A percentile compares a stretch with the other conserved stretches of the same genome.
Evolutionary conservation across 2,329 filamentous ascomycete species (phyloP).

Genomic region (Fusarium hostae): DNA sequence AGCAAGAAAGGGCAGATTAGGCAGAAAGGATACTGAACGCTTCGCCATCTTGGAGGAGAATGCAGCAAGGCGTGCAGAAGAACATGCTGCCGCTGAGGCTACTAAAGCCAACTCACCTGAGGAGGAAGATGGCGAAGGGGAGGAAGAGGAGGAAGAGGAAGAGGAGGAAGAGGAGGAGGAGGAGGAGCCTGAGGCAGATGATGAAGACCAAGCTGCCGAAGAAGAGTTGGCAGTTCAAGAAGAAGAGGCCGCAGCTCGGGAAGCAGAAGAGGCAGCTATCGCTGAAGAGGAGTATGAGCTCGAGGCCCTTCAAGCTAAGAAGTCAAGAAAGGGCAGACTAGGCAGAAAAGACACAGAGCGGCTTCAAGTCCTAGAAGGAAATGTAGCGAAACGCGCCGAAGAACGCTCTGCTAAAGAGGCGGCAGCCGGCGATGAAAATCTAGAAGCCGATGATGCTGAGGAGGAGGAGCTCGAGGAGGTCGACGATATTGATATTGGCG

Average conservation of each 20-base stretch:
- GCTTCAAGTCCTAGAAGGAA: constrained; percentile 32
- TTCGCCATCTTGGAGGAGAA: constrained; percentile 20
- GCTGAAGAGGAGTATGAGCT: constrained; percentile 32
- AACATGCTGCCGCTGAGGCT: constrained; percentile 39
- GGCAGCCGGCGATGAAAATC: background rate
- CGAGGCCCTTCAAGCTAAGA: constrained; percentile 34
- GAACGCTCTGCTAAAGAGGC: constrained; percentile 41
- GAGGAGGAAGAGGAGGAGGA: background rate
- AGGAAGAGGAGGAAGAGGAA: background rate
- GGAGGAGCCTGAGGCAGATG: background rate
- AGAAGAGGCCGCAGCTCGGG: constrained; percentile 34
- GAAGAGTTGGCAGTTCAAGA: background rate
- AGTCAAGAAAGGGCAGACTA: constrained; percentile 38
- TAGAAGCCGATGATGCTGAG: background rate
- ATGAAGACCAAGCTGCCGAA: background rate
- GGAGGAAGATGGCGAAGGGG: background rate
- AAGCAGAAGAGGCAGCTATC: constrained; percentile 32
- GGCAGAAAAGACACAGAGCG: constrained; percentile 42
- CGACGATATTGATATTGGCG: background rate
- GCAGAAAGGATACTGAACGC: constrained; percentile 39
- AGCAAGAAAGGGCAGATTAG: constrained; percentile 49
- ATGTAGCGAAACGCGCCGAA: constrained; percentile 27
- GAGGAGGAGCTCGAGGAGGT: constrained; percentile 38
- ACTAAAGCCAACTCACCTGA: constrained; percentile 37
- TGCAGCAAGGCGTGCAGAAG: constrained; percentile 30